Conservation (phyloP, 306 rosid genomes). For the Pachyrhizus erosus region DNA sequence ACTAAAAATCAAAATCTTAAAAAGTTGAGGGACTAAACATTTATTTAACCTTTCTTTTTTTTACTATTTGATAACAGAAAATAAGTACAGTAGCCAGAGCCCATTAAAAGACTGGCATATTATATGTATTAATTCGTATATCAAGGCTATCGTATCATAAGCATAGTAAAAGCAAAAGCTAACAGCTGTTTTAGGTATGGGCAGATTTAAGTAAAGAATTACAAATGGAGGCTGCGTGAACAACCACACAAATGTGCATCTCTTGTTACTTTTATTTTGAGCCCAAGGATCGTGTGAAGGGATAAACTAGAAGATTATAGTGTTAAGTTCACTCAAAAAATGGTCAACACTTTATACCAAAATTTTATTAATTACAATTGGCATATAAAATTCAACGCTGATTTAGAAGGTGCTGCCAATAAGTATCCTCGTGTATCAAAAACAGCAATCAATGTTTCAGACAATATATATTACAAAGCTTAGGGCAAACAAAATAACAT, state of each 20-base stretch:
- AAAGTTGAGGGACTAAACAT: no score
- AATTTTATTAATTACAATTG: no score
- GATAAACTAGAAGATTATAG: no score
- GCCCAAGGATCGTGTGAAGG: no score
- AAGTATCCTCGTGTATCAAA: no score
- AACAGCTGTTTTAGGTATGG: neutral
- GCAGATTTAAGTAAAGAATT: neutral
- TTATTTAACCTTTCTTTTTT: no score
- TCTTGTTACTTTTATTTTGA: neutral
- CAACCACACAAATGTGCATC: neutral
- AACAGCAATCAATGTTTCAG: neutral
- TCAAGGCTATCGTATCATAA: neutral
- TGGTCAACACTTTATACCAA: neutral
- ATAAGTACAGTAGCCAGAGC: neutral
- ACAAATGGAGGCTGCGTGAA: neutral
- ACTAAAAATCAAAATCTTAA: no score
- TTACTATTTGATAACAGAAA: no score
- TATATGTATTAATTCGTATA: conserved; percentile 7
- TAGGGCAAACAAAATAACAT: neutral
- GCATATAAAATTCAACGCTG: no score
- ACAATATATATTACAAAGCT: neutral
- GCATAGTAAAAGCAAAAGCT: conserved; percentile 21
- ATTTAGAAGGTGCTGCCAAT: no score
- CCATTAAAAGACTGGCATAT: neutral
- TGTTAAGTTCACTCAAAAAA: no score